Conservation (phyloP, 148 eudicot species). For the Limonium bicolor region DNA sequence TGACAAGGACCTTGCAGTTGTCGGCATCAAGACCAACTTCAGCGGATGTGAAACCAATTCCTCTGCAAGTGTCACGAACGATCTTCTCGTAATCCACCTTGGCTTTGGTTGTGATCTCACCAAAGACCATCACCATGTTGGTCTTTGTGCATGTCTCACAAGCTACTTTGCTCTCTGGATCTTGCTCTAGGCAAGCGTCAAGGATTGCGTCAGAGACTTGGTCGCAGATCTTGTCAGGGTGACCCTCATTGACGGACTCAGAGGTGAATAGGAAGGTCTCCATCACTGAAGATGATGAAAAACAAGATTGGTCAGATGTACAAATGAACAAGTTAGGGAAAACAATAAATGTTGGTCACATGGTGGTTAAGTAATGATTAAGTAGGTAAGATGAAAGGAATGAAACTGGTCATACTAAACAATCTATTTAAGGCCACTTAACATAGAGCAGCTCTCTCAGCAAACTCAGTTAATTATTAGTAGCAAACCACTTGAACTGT, state of each 20-base stretch:
- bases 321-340: no score
- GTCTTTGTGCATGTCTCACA: constrained; percentile 29
- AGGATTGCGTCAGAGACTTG: constrained; percentile 41
- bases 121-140: constrained; percentile 42
- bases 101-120: constrained; percentile 42
- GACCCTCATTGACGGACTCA: constrained; percentile 40
- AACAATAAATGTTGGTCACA: no score
- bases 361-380: no score
- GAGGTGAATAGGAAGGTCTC: constrained; percentile 19
- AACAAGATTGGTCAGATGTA: no score
- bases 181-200: constrained; percentile 40
- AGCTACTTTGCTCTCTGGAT: constrained; percentile 40
- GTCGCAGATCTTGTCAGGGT: constrained; percentile 42
- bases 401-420: no score
- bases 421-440: no score
- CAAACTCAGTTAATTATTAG: no score
- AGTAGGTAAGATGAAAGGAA: no score
- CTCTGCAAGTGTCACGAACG: constrained; percentile 38
- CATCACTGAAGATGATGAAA: no score
- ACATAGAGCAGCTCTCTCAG: no score
- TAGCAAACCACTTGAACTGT: no score
- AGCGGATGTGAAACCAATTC: constrained; percentile 30
- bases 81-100: constrained; percentile 29
- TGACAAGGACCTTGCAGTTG: constrained; percentile 40
- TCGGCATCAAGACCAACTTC: constrained; percentile 50